Conservation (phyloP, 2,329 filamentous ascomycete species). For the Escovopsis weberi region DNA sequence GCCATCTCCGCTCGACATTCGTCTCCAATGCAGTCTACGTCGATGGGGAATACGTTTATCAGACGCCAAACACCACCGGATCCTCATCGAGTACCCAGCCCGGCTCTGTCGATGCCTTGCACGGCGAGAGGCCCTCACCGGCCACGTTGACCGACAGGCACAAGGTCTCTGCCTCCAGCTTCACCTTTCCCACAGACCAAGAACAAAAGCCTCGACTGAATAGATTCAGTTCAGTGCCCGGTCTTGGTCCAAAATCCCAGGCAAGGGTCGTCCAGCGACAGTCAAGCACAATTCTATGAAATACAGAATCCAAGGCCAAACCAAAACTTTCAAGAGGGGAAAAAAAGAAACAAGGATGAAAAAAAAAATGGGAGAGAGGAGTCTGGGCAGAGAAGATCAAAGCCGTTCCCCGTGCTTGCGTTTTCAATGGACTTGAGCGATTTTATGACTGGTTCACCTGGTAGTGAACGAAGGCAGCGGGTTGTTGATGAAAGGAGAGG, state of each 20-base stretch:
- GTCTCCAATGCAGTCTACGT: conserved; percentile 82
- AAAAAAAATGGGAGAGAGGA: neutral
- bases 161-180: conserved; percentile 12
- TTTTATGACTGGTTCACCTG: neutral
- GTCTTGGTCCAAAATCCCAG: conserved; percentile 29
- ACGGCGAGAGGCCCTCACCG: conserved; percentile 17
- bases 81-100: conserved; percentile 35
- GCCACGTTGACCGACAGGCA: neutral
- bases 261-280: conserved; percentile 26
- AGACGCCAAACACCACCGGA: conserved; percentile 44
- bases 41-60: conserved; percentile 88
- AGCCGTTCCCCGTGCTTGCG: neutral
- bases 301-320: conserved; percentile 5
- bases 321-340: conserved; percentile 2
- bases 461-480: too few relatives aligned
- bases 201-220: conserved; percentile 34
- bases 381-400: neutral
- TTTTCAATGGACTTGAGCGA: too few relatives aligned
- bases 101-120: conserved; percentile 21
- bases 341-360: neutral
- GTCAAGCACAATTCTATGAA: conserved; percentile 23
- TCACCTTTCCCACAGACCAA: conserved; percentile 13
- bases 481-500: too few relatives aligned
- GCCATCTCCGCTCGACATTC: conserved; percentile 75
- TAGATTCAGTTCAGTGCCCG: conserved; percentile 41